Evolutionary conservation across 768 basidiomycete species (phyloP), one percentile per base, ranked within the genome.

Genomic region (Dentipellis sp.): DNA sequence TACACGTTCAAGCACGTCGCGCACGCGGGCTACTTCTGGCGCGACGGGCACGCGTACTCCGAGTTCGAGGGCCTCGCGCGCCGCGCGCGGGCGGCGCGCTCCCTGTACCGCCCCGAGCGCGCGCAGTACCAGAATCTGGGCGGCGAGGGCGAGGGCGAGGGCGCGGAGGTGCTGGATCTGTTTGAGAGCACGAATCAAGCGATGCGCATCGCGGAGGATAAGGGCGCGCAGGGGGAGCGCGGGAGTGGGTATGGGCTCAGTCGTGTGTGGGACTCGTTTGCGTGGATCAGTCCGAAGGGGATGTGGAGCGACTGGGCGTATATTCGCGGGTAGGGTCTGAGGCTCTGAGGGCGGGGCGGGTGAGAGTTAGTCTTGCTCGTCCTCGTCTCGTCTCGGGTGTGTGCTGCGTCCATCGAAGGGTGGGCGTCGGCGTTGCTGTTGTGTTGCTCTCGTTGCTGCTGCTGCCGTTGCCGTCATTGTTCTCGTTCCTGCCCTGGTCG

Each of bases 241-340:
- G 29, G 29, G 29, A 52, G 47, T n/a, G 22, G 10, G 38, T 17
- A 10, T 12, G 54, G 17, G 21, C 54, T 54, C 38, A 56, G 59
- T 56, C n/a, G 50, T 21, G 51, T 60, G 49, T 62, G 58, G 59
- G 55, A 55, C 17, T 57, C 56, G 59, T 62, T 62, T 42, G 61
- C 61, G 22, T 62, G 61, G 61, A 52, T 61, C 35, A 62, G 59
- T 17, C 59, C 59, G 0, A 55, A 55, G 38, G 61, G 61, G 21
- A 51, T 62, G 50, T 62, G 61, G 59, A 59, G 53, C 4, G 56
- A 54, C 29, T 62, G 61, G 58, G 53, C 54, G 29, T 29, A 29
- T 29, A 29, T 29, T 29, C 29, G 29, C 6, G 29, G 29, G 29
- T 29, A 29, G 29, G 29, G 42, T 54, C 54, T n/a, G n/a, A n/a